Evolutionary conservation across 2,329 filamentous ascomycete species (phyloP), one percentile per base, ranked within the genome.

Genomic region (Trichoderma sp.): DNA sequence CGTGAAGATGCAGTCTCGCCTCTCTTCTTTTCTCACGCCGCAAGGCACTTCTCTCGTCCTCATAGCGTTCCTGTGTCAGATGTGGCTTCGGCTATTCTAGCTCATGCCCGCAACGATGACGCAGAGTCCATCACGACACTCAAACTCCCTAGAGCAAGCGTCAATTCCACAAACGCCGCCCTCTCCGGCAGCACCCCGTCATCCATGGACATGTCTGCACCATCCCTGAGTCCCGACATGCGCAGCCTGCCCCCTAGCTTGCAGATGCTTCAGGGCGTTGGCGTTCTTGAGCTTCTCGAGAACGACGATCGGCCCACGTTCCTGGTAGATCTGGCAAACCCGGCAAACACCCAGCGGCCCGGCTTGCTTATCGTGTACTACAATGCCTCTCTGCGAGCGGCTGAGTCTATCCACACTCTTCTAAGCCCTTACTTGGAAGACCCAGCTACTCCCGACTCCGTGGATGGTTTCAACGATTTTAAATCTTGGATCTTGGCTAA

Each of bases 271-370:
- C 86, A 86, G 50, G 85, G 85, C 29, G 82, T 93, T 61, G 89
- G 90, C 27, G 84, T 92, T 10, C 79, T 90, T 22, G 92, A 94
- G 76, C 80, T 94, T 45, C 78, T 95, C 48, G 91, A 94, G 74
- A 86, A 91, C 71, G 92, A 95, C 75, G 87, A 90, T 59, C 83
- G 92, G 56, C 92, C 91, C 3, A 92, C 90, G 0, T 92, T 94
- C 73, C 84, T 94, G 50, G 82, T 94, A 37, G 91, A 94, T 73
- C 78, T 92, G 60, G 81, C 82, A 8, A 87, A 90, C 72, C 77
- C 82, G 1, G 76, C 79, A n/a, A 89, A 89, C 71, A 83, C 82
- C 56, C 80, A 79, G 25, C 80, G 84, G 1, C 83, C 84, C 0
- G 81, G 82, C 2, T 77, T 94, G 42, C 83, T 86, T 34, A 83